Evolutionary conservation across 371 early-diverging fungal genomes (phyloP), one percentile per base, ranked within the genome.

Genomic region (Amoeboaphelidium protococcarum): DNA sequence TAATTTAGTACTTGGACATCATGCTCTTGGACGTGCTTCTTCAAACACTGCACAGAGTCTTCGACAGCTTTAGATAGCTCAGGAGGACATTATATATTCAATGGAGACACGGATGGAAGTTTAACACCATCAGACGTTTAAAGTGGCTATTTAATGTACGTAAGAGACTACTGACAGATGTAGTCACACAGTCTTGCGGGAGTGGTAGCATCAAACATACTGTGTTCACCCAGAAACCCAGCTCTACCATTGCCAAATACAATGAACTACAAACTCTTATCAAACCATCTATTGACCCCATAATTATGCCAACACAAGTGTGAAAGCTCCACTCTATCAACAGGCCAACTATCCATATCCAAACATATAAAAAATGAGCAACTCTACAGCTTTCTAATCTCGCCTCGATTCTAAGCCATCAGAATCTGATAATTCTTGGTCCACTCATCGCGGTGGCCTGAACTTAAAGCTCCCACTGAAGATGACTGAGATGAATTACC

Each of bases 371-470:
- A 66, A 59, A 89, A 83, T 2, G 73, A 69, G 2, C 87, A 65
- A 40, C 72, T 67, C 63, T 89, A 85, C 55, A 92, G 75, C 51
- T 70, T 69, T 46, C 78, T 71, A 50, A 92, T 59, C n/a, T 66
- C 55, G 47, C 62, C 59, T 44, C 64, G 67, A 62, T 89, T 85
- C 43, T 66, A 22, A 19, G n/a, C n/a, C n/a, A n/a, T n/a, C n/a
- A n/a, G n/a, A n/a, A n/a, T n/a, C 37, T 16, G 6, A 10, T 10
- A 16, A 31, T 31, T 31, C 6, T 10, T 16, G 16, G 83, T 70
- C 95, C 95, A 94, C 44, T 60, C 67, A 54, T 90, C 92, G 57
- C 95, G 75, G 67, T 91, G 77, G 50, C 80, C 83, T 24, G 86
- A 64, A 16, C 90, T 89, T 63, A 94, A 64, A 16, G 66, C 75